phyloP scores from a whole-genome alignment of 306 rosid species.

The Begonia peltatifolia region DNA sequence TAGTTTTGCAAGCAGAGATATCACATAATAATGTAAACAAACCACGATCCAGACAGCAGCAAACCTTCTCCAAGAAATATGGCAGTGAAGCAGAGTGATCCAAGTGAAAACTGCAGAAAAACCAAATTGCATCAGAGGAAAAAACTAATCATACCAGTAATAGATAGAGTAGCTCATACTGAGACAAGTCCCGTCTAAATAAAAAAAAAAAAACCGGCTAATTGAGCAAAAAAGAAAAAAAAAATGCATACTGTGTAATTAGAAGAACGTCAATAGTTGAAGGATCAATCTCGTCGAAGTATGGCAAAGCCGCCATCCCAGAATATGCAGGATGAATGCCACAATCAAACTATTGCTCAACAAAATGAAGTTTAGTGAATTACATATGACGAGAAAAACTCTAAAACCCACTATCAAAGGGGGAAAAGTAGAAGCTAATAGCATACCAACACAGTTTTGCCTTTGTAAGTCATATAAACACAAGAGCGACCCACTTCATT shows the following conservation, averaged over 20 bases:
- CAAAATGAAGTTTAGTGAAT: background rate
- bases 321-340: slow-evolving; percentile 89
- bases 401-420: background rate
- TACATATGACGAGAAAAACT: background rate
- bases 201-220: background rate
- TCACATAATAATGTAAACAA: background rate
- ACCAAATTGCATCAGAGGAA: background rate
- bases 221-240: background rate
- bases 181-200: too few relatives aligned
- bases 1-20: slow-evolving; percentile 6
- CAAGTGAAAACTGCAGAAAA: slow-evolving; percentile 58
- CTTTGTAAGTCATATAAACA: slow-evolving; percentile 69
- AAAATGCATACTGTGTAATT: slow-evolving; percentile 52
- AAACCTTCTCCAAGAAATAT: slow-evolving; percentile 77
- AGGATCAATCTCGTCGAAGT: slow-evolving; percentile 93
- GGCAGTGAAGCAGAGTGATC: slow-evolving; percentile 94
- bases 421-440: slow-evolving; percentile 1
- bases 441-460: slow-evolving; percentile 43
- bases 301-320: slow-evolving; percentile 95
- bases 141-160: background rate
- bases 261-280: slow-evolving; percentile 79
- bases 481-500: slow-evolving; percentile 94
- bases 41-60: background rate
- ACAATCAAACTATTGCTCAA: slow-evolving; percentile 54
- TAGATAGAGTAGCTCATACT: too few relatives aligned